Conservation (phyloP, 2,329 filamentous ascomycete species). For the Helotiales sp. region DNA sequence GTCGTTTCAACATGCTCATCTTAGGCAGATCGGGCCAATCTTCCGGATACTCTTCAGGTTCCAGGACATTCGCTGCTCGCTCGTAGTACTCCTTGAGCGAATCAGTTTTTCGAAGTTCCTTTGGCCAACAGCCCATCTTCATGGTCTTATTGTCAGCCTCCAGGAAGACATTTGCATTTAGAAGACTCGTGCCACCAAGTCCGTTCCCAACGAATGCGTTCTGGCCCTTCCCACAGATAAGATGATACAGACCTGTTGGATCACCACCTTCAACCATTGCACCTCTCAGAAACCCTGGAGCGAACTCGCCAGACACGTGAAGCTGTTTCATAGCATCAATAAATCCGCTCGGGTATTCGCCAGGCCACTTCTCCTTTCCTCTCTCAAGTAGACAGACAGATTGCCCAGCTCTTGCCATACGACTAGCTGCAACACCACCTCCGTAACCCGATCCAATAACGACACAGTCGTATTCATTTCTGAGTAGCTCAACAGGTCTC, state of each 20-base stretch:
- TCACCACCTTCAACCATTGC: conserved; percentile 49
- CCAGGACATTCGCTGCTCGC: conserved; percentile 54
- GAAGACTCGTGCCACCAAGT: conserved; percentile 64
- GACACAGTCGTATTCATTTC: conserved; percentile 61
- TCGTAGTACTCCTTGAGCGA: conserved; percentile 55
- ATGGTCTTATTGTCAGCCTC: conserved; percentile 57
- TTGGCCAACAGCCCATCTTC: conserved; percentile 56
- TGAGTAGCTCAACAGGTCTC: conserved; percentile 56
- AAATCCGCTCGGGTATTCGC: conserved; percentile 57
- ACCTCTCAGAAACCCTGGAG: conserved; percentile 43
- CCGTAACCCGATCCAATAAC: conserved; percentile 72
- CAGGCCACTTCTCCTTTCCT: conserved; percentile 65
- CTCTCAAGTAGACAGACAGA: conserved; percentile 65
- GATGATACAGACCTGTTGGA: conserved; percentile 62
- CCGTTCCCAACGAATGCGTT: conserved; percentile 50
- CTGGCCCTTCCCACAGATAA: conserved; percentile 63
- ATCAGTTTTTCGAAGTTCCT: conserved; percentile 49
- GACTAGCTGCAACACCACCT: conserved; percentile 63
- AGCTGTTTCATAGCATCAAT: conserved; percentile 50
- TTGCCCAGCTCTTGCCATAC: conserved; percentile 61
- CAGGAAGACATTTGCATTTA: conserved; percentile 69
- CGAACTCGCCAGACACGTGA: conserved; percentile 56
- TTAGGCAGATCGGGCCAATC: conserved; percentile 60
- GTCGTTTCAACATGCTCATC: conserved; percentile 54
- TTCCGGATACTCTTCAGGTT: conserved; percentile 58